These are phyloP conservation scores for Calonectria ilicicola DNA, from an alignment of 2,329 filamentous ascomycete species.

Conservation along the genomic window DNA sequence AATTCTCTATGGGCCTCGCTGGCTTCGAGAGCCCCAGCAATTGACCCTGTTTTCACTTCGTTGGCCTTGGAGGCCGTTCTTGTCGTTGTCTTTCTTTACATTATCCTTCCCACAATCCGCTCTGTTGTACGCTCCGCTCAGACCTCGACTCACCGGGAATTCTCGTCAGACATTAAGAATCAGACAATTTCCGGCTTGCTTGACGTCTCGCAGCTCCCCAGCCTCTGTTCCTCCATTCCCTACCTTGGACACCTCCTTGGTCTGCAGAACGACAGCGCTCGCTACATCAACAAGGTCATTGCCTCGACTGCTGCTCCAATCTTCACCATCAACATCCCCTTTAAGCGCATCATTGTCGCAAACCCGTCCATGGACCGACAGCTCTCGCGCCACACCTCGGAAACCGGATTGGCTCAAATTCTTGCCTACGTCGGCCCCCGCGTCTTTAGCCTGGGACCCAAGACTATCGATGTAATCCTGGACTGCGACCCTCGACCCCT, in stretches of 20 bases:
- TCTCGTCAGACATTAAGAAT: slow-evolving; percentile 22
- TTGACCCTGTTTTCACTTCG: slow-evolving; percentile 17
- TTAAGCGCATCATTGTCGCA: slow-evolving; percentile 42
- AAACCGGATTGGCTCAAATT: slow-evolving; percentile 47
- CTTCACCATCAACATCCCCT: slow-evolving; percentile 47
- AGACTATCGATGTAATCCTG: slow-evolving; percentile 39
- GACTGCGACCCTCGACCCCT: slow-evolving; percentile 42
- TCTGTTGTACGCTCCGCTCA: not conserved
- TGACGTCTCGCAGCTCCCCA: slow-evolving; percentile 37
- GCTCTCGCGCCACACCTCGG: slow-evolving; percentile 42
- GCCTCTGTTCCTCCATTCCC: slow-evolving; percentile 35
- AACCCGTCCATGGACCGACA: slow-evolving; percentile 44
- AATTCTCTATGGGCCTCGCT: slow-evolving; percentile 9
- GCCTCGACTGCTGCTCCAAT: slow-evolving; percentile 35
- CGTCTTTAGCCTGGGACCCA: slow-evolving; percentile 40
- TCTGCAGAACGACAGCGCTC: slow-evolving; percentile 38
- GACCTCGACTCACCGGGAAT: not conserved
- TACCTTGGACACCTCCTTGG: slow-evolving; percentile 42
- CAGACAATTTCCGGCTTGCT: slow-evolving; percentile 7
- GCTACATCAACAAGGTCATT: slow-evolving; percentile 43
- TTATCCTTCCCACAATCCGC: slow-evolving; percentile 23
- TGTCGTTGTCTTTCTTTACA: slow-evolving; percentile 14
- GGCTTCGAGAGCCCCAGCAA: slow-evolving; percentile 4
- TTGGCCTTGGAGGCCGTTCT: slow-evolving; percentile 26
- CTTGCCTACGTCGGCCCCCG: slow-evolving; percentile 45